Conservation (phyloP, 495 filamentous ascomycete genomes). For the Hypoxylon fragiforme region DNA sequence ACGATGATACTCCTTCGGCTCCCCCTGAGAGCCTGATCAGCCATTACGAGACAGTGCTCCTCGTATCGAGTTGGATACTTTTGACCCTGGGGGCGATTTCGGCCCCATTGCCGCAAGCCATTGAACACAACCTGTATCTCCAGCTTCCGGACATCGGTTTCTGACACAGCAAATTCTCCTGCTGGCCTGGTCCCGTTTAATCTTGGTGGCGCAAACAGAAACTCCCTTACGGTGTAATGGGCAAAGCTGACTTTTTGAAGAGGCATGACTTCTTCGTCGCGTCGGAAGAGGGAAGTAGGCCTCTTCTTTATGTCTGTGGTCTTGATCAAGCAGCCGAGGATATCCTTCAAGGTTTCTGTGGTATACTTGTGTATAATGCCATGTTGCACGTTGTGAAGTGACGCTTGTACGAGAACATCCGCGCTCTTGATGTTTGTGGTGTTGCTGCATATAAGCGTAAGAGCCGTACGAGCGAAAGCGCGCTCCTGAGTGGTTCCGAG, state of each 20-base stretch:
- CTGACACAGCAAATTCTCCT: conserved; percentile 23
- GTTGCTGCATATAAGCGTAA: conserved; percentile 35
- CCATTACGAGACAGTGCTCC: conserved; percentile 28
- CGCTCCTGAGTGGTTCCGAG: conserved; percentile 35
- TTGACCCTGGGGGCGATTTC: neutral
- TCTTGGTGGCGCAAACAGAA: conserved; percentile 29
- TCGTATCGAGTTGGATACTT: conserved; percentile 23
- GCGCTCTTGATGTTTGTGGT: conserved; percentile 17
- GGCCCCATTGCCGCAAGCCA: conserved; percentile 21
- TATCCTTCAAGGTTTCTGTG: conserved; percentile 25
- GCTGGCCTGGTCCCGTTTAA: conserved; percentile 12
- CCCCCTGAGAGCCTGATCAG: conserved; percentile 7
- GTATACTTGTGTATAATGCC: conserved; percentile 21
- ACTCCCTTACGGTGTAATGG: conserved; percentile 43
- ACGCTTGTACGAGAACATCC: conserved; percentile 26
- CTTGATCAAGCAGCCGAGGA: conserved; percentile 37
- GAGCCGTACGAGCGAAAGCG: conserved; percentile 33
- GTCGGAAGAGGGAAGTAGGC: neutral
- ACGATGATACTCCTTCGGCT: conserved; percentile 12
- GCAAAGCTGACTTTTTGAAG: conserved; percentile 28
- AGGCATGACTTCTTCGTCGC: conserved; percentile 2
- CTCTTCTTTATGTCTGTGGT: conserved; percentile 12
- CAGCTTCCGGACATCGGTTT: conserved; percentile 15
- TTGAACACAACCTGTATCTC: conserved; percentile 31
- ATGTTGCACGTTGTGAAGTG: conserved; percentile 24